Conservation (phyloP, 2,329 filamentous ascomycete genomes). For the Pestalotiopsis sp. region DNA sequence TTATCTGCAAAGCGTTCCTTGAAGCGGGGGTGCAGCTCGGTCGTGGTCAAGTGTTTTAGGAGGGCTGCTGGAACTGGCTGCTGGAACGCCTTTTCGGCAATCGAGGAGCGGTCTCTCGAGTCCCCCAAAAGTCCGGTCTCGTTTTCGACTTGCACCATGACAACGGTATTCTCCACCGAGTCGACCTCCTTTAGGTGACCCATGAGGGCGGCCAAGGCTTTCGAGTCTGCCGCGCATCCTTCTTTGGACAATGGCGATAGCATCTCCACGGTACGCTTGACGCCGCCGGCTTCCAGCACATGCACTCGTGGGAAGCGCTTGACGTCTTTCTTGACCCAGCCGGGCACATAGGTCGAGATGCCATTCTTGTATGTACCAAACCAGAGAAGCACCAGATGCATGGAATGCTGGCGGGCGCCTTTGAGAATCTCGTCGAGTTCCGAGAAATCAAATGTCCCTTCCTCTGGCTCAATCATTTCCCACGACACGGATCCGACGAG, state of each 20-base stretch:
- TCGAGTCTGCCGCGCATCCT: conserved; percentile 32
- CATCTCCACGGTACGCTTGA: conserved; percentile 36
- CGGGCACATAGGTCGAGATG: conserved; percentile 37
- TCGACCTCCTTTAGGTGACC: conserved; percentile 37
- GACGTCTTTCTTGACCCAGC: conserved; percentile 37
- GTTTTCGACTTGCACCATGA: conserved; percentile 53
- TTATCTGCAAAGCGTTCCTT: conserved; percentile 26
- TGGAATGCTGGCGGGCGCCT: conserved; percentile 27
- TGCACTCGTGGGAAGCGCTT: conserved; percentile 38
- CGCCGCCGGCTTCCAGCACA: conserved; percentile 34
- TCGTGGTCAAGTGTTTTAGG: conserved; percentile 26
- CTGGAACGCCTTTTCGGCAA: conserved; percentile 29
- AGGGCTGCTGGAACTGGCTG: conserved; percentile 33
- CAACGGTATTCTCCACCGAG: conserved; percentile 41
- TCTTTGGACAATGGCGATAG: conserved; percentile 33
- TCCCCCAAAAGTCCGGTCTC: conserved; percentile 47
- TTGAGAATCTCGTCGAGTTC: conserved; percentile 37
- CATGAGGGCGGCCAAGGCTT: conserved; percentile 36
- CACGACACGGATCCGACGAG: conserved; percentile 39
- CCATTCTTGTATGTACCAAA: conserved; percentile 44
- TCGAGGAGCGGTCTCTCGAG: conserved; percentile 40
- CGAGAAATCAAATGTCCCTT: conserved; percentile 37
- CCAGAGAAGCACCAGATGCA: conserved; percentile 41
- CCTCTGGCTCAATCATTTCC: conserved; percentile 40
- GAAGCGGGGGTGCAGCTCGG: conserved; percentile 32